Percentiles rank a stretch among this genome's conserved stretches.
These are phyloP conservation scores for Coemansia sp. DNA, from an alignment of 371 early-diverging fungal species.

Conservation along the genomic window DNA sequence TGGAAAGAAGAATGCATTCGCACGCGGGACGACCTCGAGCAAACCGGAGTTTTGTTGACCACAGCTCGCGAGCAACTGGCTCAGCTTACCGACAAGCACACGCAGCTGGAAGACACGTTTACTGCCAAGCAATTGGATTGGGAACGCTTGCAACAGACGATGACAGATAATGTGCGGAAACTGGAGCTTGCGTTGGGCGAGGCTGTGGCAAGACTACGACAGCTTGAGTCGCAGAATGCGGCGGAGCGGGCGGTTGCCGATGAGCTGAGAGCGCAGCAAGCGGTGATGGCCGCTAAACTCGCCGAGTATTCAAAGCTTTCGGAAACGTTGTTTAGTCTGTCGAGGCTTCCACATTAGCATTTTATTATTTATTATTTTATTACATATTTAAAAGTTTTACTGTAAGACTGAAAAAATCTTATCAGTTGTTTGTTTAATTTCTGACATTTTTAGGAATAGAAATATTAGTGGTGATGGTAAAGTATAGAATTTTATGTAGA, in stretches of 20 bases:
- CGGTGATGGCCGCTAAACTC: slow-evolving; percentile 15
- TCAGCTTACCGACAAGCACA: neutral
- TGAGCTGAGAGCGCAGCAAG: slow-evolving; percentile 13
- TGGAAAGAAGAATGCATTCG: slow-evolving; percentile 32
- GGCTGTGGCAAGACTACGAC: slow-evolving; percentile 27
- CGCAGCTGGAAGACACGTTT: neutral
- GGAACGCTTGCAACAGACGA: neutral
- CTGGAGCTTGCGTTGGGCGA: slow-evolving; percentile 31
- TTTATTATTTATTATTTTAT: neutral
- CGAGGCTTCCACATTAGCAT: slow-evolving; percentile 9
- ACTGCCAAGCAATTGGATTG: neutral
- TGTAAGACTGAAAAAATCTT: too few species aligned
- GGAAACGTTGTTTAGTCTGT: slow-evolving; percentile 10
- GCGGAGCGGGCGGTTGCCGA: neutral
- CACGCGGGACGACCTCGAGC: slow-evolving; percentile 8
- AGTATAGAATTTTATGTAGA: too few species aligned
- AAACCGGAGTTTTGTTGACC: neutral
- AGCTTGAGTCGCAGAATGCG: slow-evolving; percentile 15
- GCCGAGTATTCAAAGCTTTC: slow-evolving; percentile 20
- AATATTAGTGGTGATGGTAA: too few species aligned
- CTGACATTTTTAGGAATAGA: too few species aligned
- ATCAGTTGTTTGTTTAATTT: too few species aligned
- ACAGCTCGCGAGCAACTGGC: neutral
- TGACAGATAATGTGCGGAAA: slow-evolving; percentile 6
- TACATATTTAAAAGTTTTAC: neutral